Base-by-base conservation (phyloP, 164 flowering plant species). In the Berberis vulgaris region DNA sequence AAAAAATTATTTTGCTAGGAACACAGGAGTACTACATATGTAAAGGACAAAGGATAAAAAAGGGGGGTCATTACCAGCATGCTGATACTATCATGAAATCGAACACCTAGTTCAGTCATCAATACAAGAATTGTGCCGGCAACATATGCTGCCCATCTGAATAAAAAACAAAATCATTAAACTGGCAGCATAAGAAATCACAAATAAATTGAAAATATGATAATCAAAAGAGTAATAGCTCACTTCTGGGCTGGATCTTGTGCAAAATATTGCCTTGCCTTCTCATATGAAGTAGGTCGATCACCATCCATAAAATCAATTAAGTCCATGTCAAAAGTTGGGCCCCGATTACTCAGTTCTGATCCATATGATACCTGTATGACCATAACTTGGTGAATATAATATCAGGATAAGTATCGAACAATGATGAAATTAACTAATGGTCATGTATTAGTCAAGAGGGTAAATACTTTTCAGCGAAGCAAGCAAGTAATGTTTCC, bases 121-220 rank as follows among this genome's bases (percentile, higher is more conserved):
- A 95, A 74, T 81, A 89, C 97, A 69, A 95, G 83, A 74, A 95
- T 80, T 9, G 94, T 81, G 60, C 97, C 99, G 2, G 97, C 99
- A 73, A 95, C 84, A 84, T 91, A 95, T 74, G 99, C 95, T 56
- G 99, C 97, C 99, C 99, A 91, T 89, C 97, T 94, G 67, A 63
- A 76, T 70, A 39, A 50, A 45, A 49, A 67, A 44, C 40, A 5
- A 52, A 10, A 49, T 65, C 47, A 65, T 43, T 56, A 49, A 47
- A 6, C 54, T 46, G 8, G 44, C 26, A 43, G 57, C 42, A 41
- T 5, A 46, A 1, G 39, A 44, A 53, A 3, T 53, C 38, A 49
- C 38, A 50, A 11, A 52, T 13, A 11, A 42, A 62, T 11, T 60
- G 45, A 59, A 56, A 46, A 59, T 41, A 7, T 60, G 43, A 41